Evolutionary conservation across 2,329 filamentous ascomycete species (phyloP), one percentile per base, ranked within the genome.

Genomic region (Cladophialophora bantiana): DNA sequence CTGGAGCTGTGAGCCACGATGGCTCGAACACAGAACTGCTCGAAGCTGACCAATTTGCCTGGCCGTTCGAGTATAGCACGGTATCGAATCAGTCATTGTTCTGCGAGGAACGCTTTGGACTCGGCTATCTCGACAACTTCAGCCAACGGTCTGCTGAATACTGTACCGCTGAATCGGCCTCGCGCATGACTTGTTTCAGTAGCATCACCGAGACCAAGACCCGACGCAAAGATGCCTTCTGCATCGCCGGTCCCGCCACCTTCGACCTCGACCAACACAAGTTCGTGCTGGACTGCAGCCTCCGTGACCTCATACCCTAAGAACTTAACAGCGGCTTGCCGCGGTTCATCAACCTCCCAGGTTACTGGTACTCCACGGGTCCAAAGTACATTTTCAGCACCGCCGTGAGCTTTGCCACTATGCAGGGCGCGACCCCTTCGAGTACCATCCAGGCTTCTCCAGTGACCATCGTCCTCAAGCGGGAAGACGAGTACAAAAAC

Each of bases 401-500:
- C 12, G 40, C 40, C 12, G 40, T 42, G n/a, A 4, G 40, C 40
- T 42, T 42, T 42, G 40, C 12, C 40, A 42, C 10, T 2, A 12
- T 12, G 40, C 40, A 2, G 40, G 40, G 40, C 40, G n/a, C n/a
- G 40, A n/a, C 40, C 10, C 12, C 12, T n/a, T 4, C 40, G 12
- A 42, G n/a, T 12, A 42, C 12, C 3, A 12, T n/a, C 40, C 2
- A 42, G n/a, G n/a, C n/a, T 42, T 4, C n/a, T 4, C 3, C 40
- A 42, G 10, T 12, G 40, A 42, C 40, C 2, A 42, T 42, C n/a
- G 40, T 42, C 12, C 40, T 42, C 40, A 42, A 42, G 40, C 40
- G 40, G n/a, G 40, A 42, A 42, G 40, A 42, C n/a, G 40, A 42
- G 40, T 42, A 42, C 40, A 42, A n/a, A 42, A 42, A 42, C 40